These are phyloP conservation scores for Colletotrichum euphorbiae DNA, from an alignment of 2,329 filamentous ascomycete species.

Conservation along the genomic window DNA sequence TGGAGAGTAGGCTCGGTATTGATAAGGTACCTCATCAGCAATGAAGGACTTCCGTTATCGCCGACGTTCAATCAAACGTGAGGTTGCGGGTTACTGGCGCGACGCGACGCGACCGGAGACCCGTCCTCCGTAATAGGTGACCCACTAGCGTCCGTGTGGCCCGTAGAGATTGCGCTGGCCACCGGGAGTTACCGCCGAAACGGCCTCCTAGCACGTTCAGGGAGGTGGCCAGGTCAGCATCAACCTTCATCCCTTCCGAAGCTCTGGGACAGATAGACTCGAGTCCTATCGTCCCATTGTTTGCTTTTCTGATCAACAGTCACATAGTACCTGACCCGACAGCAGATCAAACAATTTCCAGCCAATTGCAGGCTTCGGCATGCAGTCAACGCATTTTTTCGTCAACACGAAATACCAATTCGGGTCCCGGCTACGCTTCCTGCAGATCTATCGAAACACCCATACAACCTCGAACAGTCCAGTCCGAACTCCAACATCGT, in stretches of 20 bases:
- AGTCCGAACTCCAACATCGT: neutral
- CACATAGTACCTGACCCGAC: neutral
- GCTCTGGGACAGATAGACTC: neutral
- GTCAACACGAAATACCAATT: neutral
- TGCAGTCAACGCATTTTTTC: neutral
- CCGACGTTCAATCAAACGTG: slow-evolving; percentile 29
- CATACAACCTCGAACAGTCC: too few species aligned
- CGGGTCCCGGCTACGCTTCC: neutral
- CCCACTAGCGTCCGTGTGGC: slow-evolving; percentile 20
- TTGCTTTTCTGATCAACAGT: slow-evolving; percentile 1
- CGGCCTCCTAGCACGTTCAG: neutral
- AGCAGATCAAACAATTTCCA: neutral
- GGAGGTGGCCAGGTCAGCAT: neutral
- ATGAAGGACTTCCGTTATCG: slow-evolving; percentile 11
- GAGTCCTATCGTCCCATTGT: neutral
- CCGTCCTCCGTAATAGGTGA: slow-evolving; percentile 20
- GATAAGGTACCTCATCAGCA: neutral
- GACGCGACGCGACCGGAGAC: slow-evolving; percentile 32
- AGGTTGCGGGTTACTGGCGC: slow-evolving; percentile 29
- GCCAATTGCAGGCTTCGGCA: neutral
- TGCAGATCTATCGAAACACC: too few species aligned
- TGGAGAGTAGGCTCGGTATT: neutral
- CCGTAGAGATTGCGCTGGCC: slow-evolving; percentile 11
- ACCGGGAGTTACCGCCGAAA: slow-evolving; percentile 2
- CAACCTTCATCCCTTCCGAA: slow-evolving; percentile 3